Base-by-base conservation (phyloP, 176 grass and related monocot genomes). In the Thalia dealbata region DNA sequence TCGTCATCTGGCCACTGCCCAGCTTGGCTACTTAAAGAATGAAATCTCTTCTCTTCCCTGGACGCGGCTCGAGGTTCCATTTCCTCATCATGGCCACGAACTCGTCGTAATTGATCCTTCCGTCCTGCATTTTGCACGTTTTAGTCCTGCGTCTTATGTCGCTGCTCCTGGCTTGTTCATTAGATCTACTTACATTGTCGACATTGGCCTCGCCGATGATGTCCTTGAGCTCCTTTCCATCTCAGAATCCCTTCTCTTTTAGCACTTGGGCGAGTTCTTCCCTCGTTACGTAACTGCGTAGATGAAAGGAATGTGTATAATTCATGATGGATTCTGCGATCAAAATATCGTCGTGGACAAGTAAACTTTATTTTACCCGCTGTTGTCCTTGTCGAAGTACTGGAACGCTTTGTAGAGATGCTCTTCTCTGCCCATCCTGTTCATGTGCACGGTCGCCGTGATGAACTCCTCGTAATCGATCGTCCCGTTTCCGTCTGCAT, bases 381-480 rank as follows among this genome's bases (percentile, higher is more conserved):
- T 69, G 35, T 24, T 69, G 18, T 69, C 66, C 41, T 69, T 69
- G 3, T 69, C 66, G 21, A 69, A 69, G 42, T 22, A 69, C 42
- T 69, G 66, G 21, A 69, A 69, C 44, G 66, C 66, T 23, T 35
- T 45, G 38, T 69, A 69, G 11, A 69, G 66, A 69, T 69, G 66
- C 66, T 69, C 66, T 44, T 69, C 66, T 46, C 32, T 69, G 4
- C 46, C 66, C 66, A 69, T 69, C 12, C 66, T 41, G 66, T 69
- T 69, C 66, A 69, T 69, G 66, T 69, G 66, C 38, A 69, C 38
- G 11, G 66, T 69, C 13, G 66, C 66, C n/a, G 66, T 69, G 14
- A 69, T 69, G 38, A 69, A 69, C 18, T 69, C 66, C 19, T 69
- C 66, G 38, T 69, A 69, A 19, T 69, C 66, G 66, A 69, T 69